Evolutionary conservation across 768 basidiomycete genomes (phyloP).

Genomic region (Hemileccinum rubropunctum): DNA sequence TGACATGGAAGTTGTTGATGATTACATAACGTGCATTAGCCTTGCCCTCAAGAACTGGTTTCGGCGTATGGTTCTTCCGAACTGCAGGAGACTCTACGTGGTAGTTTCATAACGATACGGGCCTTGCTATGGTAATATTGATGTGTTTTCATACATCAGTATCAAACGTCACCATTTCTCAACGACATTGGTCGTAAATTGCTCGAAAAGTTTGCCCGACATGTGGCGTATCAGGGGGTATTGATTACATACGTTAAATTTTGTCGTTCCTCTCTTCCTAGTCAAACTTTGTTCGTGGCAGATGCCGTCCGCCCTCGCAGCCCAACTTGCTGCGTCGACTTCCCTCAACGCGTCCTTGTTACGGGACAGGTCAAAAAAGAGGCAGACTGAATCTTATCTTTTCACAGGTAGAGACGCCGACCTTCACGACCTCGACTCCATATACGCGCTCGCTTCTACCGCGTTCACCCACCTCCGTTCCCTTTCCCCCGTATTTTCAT

Average conservation of each 20-base stretch:
- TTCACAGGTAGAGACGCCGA: slow-evolving; percentile 82
- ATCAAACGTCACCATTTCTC: no score
- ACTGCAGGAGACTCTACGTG: no score
- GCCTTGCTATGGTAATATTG: no score
- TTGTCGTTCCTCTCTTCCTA: background rate
- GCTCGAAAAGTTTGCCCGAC: no score
- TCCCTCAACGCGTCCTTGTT: slow-evolving; percentile 79
- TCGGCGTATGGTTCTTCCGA: no score
- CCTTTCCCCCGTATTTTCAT: slow-evolving; percentile 51
- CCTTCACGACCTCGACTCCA: slow-evolving; percentile 82
- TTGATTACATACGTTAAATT: slow-evolving; percentile 9
- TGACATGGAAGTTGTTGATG: background rate
- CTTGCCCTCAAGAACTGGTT: no score
- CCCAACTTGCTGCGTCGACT: slow-evolving; percentile 73
- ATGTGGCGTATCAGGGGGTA: background rate
- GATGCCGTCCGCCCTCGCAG: slow-evolving; percentile 73
- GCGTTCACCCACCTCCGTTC: slow-evolving; percentile 70
- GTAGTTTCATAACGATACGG: no score
- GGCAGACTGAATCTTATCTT: slow-evolving; percentile 76
- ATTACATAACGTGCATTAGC: background rate
- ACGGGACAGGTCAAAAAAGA: slow-evolving; percentile 58
- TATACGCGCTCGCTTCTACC: slow-evolving; percentile 77
- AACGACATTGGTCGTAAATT: no score
- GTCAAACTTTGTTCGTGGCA: background rate
- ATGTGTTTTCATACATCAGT: no score